Evolutionary conservation across 805 yeast genomes (phyloP), one percentile per base, ranked within the genome.

Genomic region (Ogataea corticis): DNA sequence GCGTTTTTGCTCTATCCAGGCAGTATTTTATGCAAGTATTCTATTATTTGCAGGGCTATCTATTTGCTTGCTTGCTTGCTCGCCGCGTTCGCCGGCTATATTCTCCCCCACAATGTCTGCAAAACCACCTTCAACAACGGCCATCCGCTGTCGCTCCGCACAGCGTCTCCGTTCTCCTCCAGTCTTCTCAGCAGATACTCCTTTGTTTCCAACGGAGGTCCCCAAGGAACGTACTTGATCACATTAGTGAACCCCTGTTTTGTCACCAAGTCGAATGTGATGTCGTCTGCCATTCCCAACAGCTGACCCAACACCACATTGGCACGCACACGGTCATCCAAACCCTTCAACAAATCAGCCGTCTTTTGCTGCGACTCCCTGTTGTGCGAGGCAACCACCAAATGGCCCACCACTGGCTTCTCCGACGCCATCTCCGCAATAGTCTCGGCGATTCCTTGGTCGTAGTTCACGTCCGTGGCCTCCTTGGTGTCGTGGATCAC

Each of bases 201-300:
- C 70, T 87, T 89, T 47, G 97, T 90, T 69, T 92, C 97, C 55
- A 80, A 69, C 45, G 96, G 95, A 28, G 97, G 97, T 9, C 97
- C 97, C 97, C 97, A 91, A 14, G 97, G 96, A 51, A 91, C 97
- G 63, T 92, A 91, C 70, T 92, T 92, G 69, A 92, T 83, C 43
- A 91, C 83, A 59, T 88, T 88, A 50, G 76, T 80, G 36, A 79
- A 86, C 36, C 79, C 73, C 54, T 85, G 79, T 38, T 81, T 73
- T 33, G 74, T 68, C 45, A 87, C 79, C 59, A 91, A 75, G 55
- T 86, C 88, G 63, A 77, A 76, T 19, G 97, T 88, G 49, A 87
- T 79, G 58, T 85, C 84, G 66, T 91, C 98, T 41, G 96, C 95
- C 97, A 91, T 92, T 30, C 98, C 98, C 62, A 92, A 72, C 53